These are phyloP conservation scores for Diaporthe destruens DNA, from an alignment of 2,329 filamentous ascomycete species.

Conservation along the genomic window DNA sequence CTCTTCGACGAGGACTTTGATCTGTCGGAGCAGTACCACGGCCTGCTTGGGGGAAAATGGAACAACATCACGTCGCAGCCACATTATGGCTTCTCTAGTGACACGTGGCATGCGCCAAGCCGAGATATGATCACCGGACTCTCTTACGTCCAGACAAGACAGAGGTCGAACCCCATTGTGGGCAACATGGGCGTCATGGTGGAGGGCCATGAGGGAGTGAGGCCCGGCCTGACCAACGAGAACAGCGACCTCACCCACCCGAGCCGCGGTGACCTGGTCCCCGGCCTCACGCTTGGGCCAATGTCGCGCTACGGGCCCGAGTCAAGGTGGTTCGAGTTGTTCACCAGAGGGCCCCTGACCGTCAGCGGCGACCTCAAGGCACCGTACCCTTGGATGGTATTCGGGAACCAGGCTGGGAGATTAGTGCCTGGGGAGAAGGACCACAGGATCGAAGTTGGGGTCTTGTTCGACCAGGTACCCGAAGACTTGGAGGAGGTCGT, in stretches of 20 bases:
- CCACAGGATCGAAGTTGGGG: constrained; percentile 57
- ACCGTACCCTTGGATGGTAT: constrained; percentile 60
- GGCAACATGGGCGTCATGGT: constrained; percentile 68
- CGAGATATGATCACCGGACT: constrained; percentile 67
- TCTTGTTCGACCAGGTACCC: constrained; percentile 61
- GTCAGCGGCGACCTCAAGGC: constrained; percentile 61
- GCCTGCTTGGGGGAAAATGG: constrained; percentile 66
- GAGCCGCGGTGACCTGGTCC: constrained; percentile 51
- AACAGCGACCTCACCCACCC: constrained; percentile 65
- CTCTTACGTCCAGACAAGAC: constrained; percentile 63
- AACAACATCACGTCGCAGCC: constrained; percentile 65
- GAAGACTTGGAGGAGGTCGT: constrained; percentile 48
- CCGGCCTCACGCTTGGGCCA: constrained; percentile 44
- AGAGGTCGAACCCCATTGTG: constrained; percentile 62
- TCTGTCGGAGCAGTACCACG: constrained; percentile 64
- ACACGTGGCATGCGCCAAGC: constrained; percentile 69
- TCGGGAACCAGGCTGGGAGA: constrained; percentile 53
- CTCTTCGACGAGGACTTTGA: constrained; percentile 65
- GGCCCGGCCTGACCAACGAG: constrained; percentile 60
- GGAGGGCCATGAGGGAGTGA: constrained; percentile 55
- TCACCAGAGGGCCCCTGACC: constrained; percentile 52
- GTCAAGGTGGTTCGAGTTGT: constrained; percentile 60
- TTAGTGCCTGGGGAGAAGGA: constrained; percentile 56
- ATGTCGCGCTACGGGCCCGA: constrained; percentile 42
- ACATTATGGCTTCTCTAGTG: constrained; percentile 63